Percentiles rank a stretch among this genome's conserved stretches.
Evolutionary conservation across 2,329 filamentous ascomycete species (phyloP).

Genomic region (Macrophomina phaseolina): DNA sequence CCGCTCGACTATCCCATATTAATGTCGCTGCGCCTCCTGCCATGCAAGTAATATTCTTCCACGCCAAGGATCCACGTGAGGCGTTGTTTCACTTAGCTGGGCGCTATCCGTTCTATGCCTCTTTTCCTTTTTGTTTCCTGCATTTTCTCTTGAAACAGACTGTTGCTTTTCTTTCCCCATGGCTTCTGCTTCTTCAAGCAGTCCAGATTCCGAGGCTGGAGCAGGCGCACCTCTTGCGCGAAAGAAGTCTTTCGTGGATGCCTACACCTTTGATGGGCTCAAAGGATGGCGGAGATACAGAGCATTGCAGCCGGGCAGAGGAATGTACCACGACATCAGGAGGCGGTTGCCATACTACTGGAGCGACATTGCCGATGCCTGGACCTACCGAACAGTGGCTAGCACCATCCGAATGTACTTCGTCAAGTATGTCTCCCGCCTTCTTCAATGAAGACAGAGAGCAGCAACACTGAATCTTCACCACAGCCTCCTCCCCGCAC

Average conservation of each 20-base stretch:
- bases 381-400: conserved; percentile 61
- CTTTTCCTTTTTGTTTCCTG: not conserved
- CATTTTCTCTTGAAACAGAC: not conserved
- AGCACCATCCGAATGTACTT: conserved; percentile 65
- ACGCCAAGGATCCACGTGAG: not conserved
- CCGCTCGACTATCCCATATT: not conserved
- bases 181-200: not conserved
- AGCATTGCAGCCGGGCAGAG: conserved; percentile 52
- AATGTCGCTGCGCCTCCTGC: not conserved
- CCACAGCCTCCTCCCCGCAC: conserved; percentile 58
- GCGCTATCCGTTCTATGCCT: not conserved
- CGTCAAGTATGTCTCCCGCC: conserved; percentile 51
- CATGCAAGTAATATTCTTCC: not conserved
- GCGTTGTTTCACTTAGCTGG: not conserved
- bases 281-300: conserved; percentile 51
- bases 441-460: not conserved
- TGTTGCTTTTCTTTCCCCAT: not conserved
- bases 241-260: conserved; percentile 33
- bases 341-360: conserved; percentile 61
- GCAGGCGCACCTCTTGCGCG: conserved; percentile 34
- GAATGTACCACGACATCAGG: conserved; percentile 62
- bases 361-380: conserved; percentile 61
- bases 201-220: not conserved
- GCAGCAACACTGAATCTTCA: conserved; percentile 12
- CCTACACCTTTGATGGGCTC: conserved; percentile 44